A percentile compares a stretch with the other conserved stretches of the same genome.
Conservation (phyloP, 208 protist genomes). For the Wallacemonas sp. region DNA sequence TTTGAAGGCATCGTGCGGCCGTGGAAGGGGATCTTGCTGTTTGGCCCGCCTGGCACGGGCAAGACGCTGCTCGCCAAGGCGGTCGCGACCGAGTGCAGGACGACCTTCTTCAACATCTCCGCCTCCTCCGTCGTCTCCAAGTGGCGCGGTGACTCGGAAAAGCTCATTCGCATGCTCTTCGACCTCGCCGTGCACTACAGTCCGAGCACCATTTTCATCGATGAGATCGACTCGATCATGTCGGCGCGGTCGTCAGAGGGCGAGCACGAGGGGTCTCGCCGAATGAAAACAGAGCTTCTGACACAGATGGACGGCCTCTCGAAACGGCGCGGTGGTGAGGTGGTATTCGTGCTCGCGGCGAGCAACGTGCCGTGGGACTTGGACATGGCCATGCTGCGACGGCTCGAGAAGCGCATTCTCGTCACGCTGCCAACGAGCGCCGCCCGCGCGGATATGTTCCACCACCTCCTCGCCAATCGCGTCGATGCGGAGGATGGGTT, state of each 20-base stretch:
- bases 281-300: conserved; percentile 95
- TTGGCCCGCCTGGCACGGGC: conserved; percentile 97
- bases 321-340: conserved; percentile 69
- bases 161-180: conserved; percentile 96
- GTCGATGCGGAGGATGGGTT: conserved; percentile 21
- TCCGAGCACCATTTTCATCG: conserved; percentile 99
- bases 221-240: conserved; percentile 99
- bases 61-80: conserved; percentile 98
- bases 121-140: conserved; percentile 96
- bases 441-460: conserved; percentile 75
- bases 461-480: conserved; percentile 40
- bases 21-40: conserved; percentile 96
- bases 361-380: conserved; percentile 95
- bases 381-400: conserved; percentile 91
- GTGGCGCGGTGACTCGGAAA: conserved; percentile 98
- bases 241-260: conserved; percentile 93
- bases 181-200: conserved; percentile 92
- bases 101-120: conserved; percentile 99
- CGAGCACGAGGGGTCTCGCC: conserved; percentile 90
- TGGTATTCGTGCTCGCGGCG: conserved; percentile 93
- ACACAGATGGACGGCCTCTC: conserved; percentile 93
- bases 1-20: conserved; percentile 93
- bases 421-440: conserved; percentile 81
- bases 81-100: conserved; percentile 95
- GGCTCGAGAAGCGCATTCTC: conserved; percentile 92